Evolutionary conservation across 805 yeast genomes (phyloP), one percentile per base, ranked within the genome.

Genomic region (Ogataea wickerhamii): DNA sequence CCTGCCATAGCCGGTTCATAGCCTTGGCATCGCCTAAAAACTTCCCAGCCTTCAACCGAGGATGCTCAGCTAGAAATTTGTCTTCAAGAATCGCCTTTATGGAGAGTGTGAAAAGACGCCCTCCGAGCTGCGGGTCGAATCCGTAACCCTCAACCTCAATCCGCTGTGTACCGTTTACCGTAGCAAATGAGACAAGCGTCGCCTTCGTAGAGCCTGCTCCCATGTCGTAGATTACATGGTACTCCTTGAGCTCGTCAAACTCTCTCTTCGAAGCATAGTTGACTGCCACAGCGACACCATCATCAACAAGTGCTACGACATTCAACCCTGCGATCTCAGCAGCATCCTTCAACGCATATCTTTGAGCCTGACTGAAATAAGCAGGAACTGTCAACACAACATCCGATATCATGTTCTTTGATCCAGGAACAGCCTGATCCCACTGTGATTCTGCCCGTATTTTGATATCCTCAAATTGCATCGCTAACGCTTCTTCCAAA

Each of bases 181-280:
- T 74, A 13, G 63, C 60, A 45, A 81, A 69, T 1, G 89, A 78
- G 35, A 88, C 76, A n/a, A 93, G 64, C 0, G 98, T 84, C 2
- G 95, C 95, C 38, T 81, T 77, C 0, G 95, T 84, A 1, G 95
- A 81, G 1, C 95, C 95, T 4, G 96, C 91, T 32, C 98, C 98
- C 75, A 85, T 76, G 59, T 93, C 98, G 56, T 82, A 87, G 24
- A 93, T 73, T 34, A 87, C 56, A 55, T 85, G 85, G 52, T 78
- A 72, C 49, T 76, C 77, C 39, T 69, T 73, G 3, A 68, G 71
- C 10, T 54, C 51, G 24, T 62, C 60, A 43, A 73, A 73, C 21
- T 68, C 67, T 34, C 77, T 70, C 6, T 59, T 56, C 22, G 84
- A 70, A 2, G 87, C 86, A 58, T 78, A 89, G 53, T 87, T 86